Evolutionary conservation across 1,284 basidiomycete species (phyloP), one percentile per base, ranked within the genome.

Genomic region (Irpex rosettiformis): DNA sequence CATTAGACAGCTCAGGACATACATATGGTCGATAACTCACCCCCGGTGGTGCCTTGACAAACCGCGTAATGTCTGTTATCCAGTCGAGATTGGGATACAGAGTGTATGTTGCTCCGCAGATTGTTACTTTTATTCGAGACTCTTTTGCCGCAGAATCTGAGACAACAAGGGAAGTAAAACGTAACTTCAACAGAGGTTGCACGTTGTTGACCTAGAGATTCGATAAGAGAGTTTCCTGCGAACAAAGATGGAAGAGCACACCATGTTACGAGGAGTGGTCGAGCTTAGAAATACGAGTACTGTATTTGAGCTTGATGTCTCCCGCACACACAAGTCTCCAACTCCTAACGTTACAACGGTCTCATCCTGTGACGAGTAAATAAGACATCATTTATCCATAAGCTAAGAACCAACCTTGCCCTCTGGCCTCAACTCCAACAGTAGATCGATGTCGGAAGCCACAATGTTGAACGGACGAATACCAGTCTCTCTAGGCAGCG

Each of bases 21-120:
- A n/a, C 33, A 37, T 37, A 37, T 11, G 16, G 33, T 21, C 45
- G 21, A 57, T 10, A 7, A 78, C 88, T 62, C 71, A 93, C 93
- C 47, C 92, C 95, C 52, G 92, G 91, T 11, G 96, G 96, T 22
- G 94, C 85, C 70, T 94, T 94, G 28, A 80, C 76, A 67, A 96
- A 96, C 0, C 61, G 58, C 3, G 72, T 73, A 5, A 98, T 64
- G 62, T 94, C 90, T 3, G 76, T 66, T 3, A 85, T 71, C 83
- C 91, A 92, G 6, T 72, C 70, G 27, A 88, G 66, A 63, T 95
- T 85, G 7, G 89, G 80, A 25, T 81, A 79, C 4, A 89, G 68
- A 56, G 80, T 84, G 62, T 84, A 81, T 0, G 85, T 91, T 61
- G 93, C 82, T 21, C 85, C 86, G 58, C 78, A 81, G 4, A 94